These are phyloP conservation scores for Vachellia collinsii DNA, from an alignment of 306 rosid species.

Conservation along the genomic window DNA sequence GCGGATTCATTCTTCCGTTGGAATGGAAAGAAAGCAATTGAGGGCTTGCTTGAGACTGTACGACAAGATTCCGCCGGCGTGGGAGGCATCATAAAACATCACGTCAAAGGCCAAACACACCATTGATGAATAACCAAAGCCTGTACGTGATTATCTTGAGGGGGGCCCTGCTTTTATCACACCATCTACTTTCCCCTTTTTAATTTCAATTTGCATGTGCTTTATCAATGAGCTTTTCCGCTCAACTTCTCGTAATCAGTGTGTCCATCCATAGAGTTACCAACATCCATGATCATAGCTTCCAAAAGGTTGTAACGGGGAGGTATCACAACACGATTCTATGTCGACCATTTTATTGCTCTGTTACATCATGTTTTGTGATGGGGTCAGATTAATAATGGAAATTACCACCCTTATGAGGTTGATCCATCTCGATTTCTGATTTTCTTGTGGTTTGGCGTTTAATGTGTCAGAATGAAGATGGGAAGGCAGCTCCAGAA, in stretches of 20 bases:
- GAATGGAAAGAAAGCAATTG: background rate
- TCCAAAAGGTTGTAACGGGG: conserved; percentile 9
- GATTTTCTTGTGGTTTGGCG: background rate
- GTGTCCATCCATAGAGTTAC: conserved; percentile 6
- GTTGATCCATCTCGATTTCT: background rate
- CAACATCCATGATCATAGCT: conserved; percentile 38
- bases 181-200: background rate
- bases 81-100: background rate
- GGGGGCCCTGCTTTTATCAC: background rate
- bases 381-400: background rate
- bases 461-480: conserved; percentile 39
- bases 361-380: background rate
- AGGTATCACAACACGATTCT: background rate
- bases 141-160: background rate
- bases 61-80: background rate
- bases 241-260: background rate
- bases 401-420: background rate
- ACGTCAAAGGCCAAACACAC: background rate
- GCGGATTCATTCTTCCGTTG: background rate
- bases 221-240: conserved; percentile 1
- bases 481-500: conserved; percentile 26
- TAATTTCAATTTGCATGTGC: background rate
- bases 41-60: background rate
- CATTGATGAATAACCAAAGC: background rate
- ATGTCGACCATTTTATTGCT: background rate